Evolutionary conservation across 2,329 filamentous ascomycete species (phyloP).

Genomic region (Neophaeococcomyces aloes): DNA sequence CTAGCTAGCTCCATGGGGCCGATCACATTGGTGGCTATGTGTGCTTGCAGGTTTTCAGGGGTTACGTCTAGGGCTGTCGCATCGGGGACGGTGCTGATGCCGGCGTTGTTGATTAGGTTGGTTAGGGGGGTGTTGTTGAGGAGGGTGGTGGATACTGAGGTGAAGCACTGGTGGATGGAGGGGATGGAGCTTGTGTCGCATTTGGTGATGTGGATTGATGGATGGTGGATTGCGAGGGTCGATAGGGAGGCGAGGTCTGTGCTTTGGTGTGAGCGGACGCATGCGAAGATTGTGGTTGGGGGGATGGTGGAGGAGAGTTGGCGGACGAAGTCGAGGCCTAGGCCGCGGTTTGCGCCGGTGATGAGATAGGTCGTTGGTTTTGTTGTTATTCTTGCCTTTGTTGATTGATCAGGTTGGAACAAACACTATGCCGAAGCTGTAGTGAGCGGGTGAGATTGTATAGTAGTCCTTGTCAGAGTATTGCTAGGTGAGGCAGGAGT

Average conservation of each 20-base stretch:
- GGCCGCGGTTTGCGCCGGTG: slow-evolving; percentile 25
- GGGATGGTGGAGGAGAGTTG: slow-evolving; percentile 6
- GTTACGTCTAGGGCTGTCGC: slow-evolving; percentile 9
- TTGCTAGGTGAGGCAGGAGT: too few relatives aligned
- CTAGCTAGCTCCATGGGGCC: slow-evolving; percentile 22
- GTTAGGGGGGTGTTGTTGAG: slow-evolving; percentile 8
- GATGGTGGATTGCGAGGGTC: neutral
- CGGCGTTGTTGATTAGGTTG: slow-evolving; percentile 17
- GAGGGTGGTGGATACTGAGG: neutral
- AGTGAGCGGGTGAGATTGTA: too few relatives aligned
- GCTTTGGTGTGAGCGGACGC: slow-evolving; percentile 6
- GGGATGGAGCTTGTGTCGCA: slow-evolving; percentile 10
- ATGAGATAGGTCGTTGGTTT: slow-evolving; percentile 18
- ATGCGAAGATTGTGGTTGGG: slow-evolving; percentile 14
- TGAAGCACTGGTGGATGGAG: slow-evolving; percentile 10
- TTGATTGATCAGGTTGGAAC: too few relatives aligned
- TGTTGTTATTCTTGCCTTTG: too few relatives aligned
- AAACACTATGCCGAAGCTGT: too few relatives aligned
- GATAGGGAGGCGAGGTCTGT: slow-evolving; percentile 11
- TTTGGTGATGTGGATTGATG: slow-evolving; percentile 13
- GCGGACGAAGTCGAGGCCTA: slow-evolving; percentile 20
- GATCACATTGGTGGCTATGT: slow-evolving; percentile 24
- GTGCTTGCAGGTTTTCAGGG: slow-evolving; percentile 9
- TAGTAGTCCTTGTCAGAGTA: too few relatives aligned
- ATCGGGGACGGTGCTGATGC: slow-evolving; percentile 11